Evolutionary conservation across 345 rosid genomes (phyloP), one percentile per base, ranked within the genome.

Genomic region (Eucalyptus virginea): DNA sequence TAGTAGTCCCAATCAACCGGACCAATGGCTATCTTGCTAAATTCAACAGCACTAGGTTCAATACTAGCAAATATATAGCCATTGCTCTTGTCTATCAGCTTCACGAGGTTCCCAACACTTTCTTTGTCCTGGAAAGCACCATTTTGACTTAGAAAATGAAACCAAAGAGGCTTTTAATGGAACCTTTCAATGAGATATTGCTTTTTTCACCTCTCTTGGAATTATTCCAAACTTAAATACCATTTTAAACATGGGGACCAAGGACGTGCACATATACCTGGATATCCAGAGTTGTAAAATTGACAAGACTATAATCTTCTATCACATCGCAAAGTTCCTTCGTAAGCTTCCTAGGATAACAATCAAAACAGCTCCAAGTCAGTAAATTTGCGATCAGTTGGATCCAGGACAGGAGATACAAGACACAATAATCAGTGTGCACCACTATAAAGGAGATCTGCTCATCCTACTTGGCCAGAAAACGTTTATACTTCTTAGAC

Each of bases 1-100:
- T 94, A 94, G 88, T 96, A 98, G 56, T 97, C 99, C 99, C 99
- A 96, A 88, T 95, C 96, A 85, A 90, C 90, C 88, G 94, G 94
- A 88, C 95, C 94, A 86, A 97, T 91, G 21, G 99, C 98, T 88
- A 96, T 92, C 95, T 98, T 95, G 97, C 99, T 96, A 92, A 95
- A 98, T 92, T 94, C 99, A 89, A 95, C 96, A 60, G 98, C 99
- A 92, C 95, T 97, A 88, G 95, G 92, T 85, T 96, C 98, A 49
- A 96, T 94, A 34, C 94, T 94, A 5, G 98, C 91, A 93, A 97
- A 98, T 88, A 98, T 93, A 91, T 95, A 98, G 58, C 99, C 99
- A 88, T 98, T 98, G 94, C 92, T 93, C 94, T 95, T 95, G 93
- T 96, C 99, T 87, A 96, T 96, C 90, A 94, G 93, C 93, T 95